Base-by-base conservation (phyloP, 148 eudicot genomes). In the Vaccinium macrocarpon region DNA sequence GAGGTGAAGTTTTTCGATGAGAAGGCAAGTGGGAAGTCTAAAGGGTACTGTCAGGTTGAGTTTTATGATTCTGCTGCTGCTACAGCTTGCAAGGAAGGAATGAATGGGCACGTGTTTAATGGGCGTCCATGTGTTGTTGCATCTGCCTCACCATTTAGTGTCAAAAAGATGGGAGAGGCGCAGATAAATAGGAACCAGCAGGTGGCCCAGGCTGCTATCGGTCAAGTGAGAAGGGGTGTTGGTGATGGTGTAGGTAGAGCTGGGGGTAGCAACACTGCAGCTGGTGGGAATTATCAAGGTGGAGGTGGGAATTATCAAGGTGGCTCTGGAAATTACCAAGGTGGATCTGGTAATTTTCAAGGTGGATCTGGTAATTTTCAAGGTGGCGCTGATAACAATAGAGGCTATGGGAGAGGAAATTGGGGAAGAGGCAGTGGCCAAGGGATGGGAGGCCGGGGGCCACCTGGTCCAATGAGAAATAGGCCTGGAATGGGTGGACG, bases 1-100 rank as follows among this genome's bases (percentile, higher is more conserved):
- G 98, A 95, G 89, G 90, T 94, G 80, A 93, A 94, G 82, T 94
- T 95, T 78, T 95, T 86, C 80, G 98, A 95, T 89, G 98, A 95
- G 83, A 94, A 87, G 85, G 96, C 94, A 29, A 92, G 96, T 87
- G 98, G 98, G 52, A 94, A 93, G 72, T 94, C 98, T 1, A 94
- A 80, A 80, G 82, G 82, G 5, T 80, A 80, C 38, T 80, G 82
- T 21, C 82, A 80, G 87, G 98, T 92, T 82, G 98, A 95, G 84
- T 95, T 94, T 89, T 91, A 86, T 82, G 95, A 95, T 84, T 81
- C 96, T 75, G 85, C 85, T 35, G 89, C 92, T 16, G 96, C 98
- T 8, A 51, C 91, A 7, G 89, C 94, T 38, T 95, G 98, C 84
- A 95, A 94, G 85, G 98, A 95, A 48, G 94, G 93, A 23, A 94